These are phyloP conservation scores for Amanita polypyramis DNA, from an alignment of 768 basidiomycete genomes.

Conservation along the genomic window DNA sequence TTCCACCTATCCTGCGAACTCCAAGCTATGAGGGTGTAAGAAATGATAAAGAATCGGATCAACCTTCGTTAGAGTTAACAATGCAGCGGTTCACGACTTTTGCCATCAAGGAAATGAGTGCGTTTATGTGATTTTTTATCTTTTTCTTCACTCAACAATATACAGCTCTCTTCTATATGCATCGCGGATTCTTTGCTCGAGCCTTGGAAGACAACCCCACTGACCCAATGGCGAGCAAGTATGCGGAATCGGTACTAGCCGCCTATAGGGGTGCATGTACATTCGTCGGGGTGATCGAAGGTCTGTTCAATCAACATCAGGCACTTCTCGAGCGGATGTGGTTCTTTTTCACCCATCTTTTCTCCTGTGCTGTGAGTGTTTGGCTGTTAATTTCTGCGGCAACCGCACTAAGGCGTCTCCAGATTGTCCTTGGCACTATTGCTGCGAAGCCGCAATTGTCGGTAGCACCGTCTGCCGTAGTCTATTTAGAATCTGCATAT, in stretches of 20 bases:
- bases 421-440: slow-evolving; percentile 67
- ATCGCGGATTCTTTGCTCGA: slow-evolving; percentile 65
- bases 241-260: slow-evolving; percentile 55
- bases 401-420: slow-evolving; percentile 3
- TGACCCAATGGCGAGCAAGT: slow-evolving; percentile 64
- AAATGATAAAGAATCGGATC: slow-evolving; percentile 27
- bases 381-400: neutral
- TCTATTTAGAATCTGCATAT: slow-evolving; percentile 54
- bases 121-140: slow-evolving; percentile 12
- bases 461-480: slow-evolving; percentile 54
- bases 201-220: slow-evolving; percentile 51
- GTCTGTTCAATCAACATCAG: slow-evolving; percentile 55
- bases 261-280: slow-evolving; percentile 62
- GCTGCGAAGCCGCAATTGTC: slow-evolving; percentile 55
- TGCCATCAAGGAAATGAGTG: slow-evolving; percentile 61
- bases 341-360: slow-evolving; percentile 66
- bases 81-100: slow-evolving; percentile 61
- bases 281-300: slow-evolving; percentile 55
- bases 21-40: slow-evolving; percentile 50
- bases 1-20: slow-evolving; percentile 55
- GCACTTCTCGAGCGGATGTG: slow-evolving; percentile 60
- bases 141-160: slow-evolving; percentile 1
- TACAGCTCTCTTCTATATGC: slow-evolving; percentile 61
- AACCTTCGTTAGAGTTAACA: slow-evolving; percentile 43
- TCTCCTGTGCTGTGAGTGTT: slow-evolving; percentile 52